Conservation (phyloP, 495 filamentous ascomycete species). For the Lophiostoma macrostomum region DNA sequence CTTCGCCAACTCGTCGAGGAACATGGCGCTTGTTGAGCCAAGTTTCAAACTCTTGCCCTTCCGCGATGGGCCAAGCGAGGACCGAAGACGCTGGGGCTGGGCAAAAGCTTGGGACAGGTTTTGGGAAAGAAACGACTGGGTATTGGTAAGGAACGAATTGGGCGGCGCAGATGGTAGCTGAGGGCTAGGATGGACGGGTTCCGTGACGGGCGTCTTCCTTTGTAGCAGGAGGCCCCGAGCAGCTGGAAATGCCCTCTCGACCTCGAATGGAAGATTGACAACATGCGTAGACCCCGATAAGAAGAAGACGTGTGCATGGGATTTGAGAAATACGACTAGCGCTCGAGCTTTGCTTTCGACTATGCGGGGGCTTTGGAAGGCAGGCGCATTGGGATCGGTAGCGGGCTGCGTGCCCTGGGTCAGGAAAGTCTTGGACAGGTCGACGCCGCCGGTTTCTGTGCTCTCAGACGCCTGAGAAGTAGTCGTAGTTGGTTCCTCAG, state of each 20-base stretch:
- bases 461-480: not conserved
- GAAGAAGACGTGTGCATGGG: conserved; percentile 90
- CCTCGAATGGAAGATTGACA: conserved; percentile 89
- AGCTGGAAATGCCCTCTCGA: conserved; percentile 80
- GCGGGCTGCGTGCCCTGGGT: conserved; percentile 23
- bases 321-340: conserved; percentile 86
- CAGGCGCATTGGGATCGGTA: conserved; percentile 17
- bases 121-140: conserved; percentile 44
- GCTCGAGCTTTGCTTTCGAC: conserved; percentile 53
- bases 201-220: conserved; percentile 54
- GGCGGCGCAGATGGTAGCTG: conserved; percentile 55
- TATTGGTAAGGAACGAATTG: conserved; percentile 69
- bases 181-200: conserved; percentile 35
- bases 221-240: conserved; percentile 82
- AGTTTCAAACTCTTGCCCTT: conserved; percentile 11
- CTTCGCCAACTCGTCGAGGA: conserved; percentile 28
- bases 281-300: conserved; percentile 85
- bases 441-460: conserved; percentile 1
- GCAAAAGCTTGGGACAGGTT: conserved; percentile 34
- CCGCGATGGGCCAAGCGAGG: conserved; percentile 13
- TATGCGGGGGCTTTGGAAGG: not conserved
- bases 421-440: conserved; percentile 21
- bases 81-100: conserved; percentile 17
- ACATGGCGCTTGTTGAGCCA: conserved; percentile 14
- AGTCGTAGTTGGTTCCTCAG: conserved; percentile 31